Percentiles rank a stretch among this genome's conserved stretches.
Evolutionary conservation across 139 green algal genomes (phyloP).

Genomic region (Chlamydomonas sp.): DNA sequence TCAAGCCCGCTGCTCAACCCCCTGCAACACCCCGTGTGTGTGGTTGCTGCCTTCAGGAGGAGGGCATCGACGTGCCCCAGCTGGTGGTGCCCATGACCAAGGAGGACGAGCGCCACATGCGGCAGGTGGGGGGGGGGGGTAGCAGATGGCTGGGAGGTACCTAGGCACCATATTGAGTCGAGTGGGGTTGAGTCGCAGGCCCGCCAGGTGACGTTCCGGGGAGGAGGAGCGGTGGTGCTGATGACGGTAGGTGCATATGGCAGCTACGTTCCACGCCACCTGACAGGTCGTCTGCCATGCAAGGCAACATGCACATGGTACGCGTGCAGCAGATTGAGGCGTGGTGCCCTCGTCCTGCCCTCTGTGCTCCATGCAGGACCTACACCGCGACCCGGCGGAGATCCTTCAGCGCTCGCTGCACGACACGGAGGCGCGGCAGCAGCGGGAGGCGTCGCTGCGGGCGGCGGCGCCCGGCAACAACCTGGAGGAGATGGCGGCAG

Average conservation of each 20-base stretch:
- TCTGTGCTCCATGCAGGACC: neutral
- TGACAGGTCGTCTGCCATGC: neutral
- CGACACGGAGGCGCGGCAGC: neutral
- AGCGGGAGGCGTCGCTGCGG: neutral
- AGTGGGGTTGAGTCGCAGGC: no score
- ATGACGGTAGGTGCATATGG: no score
- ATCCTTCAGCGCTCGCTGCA: neutral
- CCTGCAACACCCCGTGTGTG: neutral
- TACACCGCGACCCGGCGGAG: neutral
- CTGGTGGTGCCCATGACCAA: constrained; percentile 32
- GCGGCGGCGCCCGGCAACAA: constrained; percentile 35
- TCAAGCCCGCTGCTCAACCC: neutral
- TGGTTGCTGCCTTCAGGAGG: neutral
- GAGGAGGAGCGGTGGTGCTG: no score
- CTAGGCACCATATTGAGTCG: neutral
- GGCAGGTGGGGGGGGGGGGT: constrained; percentile 3
- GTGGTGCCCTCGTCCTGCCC: neutral
- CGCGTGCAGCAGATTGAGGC: no score
- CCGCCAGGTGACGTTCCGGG: no score
- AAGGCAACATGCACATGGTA: no score
- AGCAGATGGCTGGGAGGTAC: neutral
- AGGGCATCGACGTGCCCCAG: constrained; percentile 4
- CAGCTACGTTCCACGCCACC: neutral
- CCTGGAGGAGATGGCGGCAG: constrained; percentile 38
- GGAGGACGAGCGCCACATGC: constrained; percentile 43